A percentile compares a stretch with the other conserved stretches of the same genome.
phyloP scores from a whole-genome alignment of 2,329 filamentous ascomycete species.

The Pyrenophora seminiperda region DNA sequence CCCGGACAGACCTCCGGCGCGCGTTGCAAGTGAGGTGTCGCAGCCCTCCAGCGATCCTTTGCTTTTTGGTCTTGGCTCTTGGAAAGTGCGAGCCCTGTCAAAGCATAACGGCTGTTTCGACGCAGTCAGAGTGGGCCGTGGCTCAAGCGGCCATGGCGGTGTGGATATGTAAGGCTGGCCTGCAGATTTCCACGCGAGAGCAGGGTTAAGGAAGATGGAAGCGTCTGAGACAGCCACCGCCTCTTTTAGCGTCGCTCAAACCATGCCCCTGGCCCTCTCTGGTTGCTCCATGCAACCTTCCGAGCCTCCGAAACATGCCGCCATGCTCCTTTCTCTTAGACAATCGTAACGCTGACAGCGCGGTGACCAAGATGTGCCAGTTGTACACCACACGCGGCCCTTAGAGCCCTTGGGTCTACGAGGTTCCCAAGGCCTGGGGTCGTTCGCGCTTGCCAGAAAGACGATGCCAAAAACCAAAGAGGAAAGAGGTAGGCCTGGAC shows the following conservation, averaged over 20 bases:
- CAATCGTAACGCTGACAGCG: slow-evolving; percentile 12
- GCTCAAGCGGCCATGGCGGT: slow-evolving; percentile 32
- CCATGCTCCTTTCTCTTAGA: slow-evolving; percentile 21
- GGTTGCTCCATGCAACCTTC: slow-evolving; percentile 39
- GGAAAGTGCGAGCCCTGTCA: slow-evolving; percentile 29
- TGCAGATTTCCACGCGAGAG: slow-evolving; percentile 47
- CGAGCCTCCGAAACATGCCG: slow-evolving; percentile 38
- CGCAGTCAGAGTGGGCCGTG: slow-evolving; percentile 19
- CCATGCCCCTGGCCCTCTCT: slow-evolving; percentile 25
- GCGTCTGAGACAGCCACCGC: slow-evolving; percentile 43
- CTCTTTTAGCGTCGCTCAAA: slow-evolving; percentile 44
- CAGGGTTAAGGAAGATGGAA: slow-evolving; percentile 34
- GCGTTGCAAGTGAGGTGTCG: slow-evolving; percentile 38
- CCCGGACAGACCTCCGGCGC: slow-evolving; percentile 35
- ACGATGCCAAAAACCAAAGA: background rate
- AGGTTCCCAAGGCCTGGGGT: slow-evolving; percentile 19
- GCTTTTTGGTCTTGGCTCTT: slow-evolving; percentile 19
- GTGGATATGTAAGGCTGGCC: slow-evolving; percentile 45
- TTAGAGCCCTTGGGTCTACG: slow-evolving; percentile 24
- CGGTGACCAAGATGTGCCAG: slow-evolving; percentile 16
- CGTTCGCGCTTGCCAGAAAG: slow-evolving; percentile 11
- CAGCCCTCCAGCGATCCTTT: slow-evolving; percentile 18
- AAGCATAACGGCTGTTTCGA: slow-evolving; percentile 45
- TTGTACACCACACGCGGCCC: slow-evolving; percentile 9
- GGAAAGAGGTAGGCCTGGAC: slow-evolving; percentile 6